phyloP scores from a whole-genome alignment of 805 yeast genomes.

The Wickerhamiella slavikovae region DNA sequence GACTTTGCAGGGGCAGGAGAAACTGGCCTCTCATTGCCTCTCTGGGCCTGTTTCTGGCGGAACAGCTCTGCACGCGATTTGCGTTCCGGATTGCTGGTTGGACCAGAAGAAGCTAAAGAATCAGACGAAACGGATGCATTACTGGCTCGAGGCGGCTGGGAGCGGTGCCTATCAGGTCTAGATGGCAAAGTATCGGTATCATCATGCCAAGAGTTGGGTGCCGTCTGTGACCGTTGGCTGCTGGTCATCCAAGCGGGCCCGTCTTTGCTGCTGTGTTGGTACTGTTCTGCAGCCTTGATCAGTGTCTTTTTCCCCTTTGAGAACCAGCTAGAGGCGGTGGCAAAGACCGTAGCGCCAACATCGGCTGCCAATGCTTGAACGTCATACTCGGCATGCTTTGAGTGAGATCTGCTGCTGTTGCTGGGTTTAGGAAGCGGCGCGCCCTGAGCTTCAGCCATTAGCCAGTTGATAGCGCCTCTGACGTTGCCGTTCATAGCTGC shows the following conservation, averaged over 20 bases:
- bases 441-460: slow-evolving; percentile 40
- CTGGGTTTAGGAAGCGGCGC: slow-evolving; percentile 15
- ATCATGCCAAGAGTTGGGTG: background rate
- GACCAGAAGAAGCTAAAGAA: too few species aligned
- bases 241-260: slow-evolving; percentile 64
- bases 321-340: slow-evolving; percentile 38
- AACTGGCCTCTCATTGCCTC: slow-evolving; percentile 1
- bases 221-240: slow-evolving; percentile 18
- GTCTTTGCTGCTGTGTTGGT: slow-evolving; percentile 16
- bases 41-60: slow-evolving; percentile 4
- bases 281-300: slow-evolving; percentile 39
- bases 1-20: background rate
- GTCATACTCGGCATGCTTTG: slow-evolving; percentile 11
- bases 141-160: background rate
- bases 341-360: slow-evolving; percentile 32
- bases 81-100: background rate
- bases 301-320: slow-evolving; percentile 40
- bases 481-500: slow-evolving; percentile 33
- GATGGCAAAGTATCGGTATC: background rate
- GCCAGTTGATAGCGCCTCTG: slow-evolving; percentile 40
- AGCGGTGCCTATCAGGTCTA: background rate
- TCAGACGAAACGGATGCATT: background rate
- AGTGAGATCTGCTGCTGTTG: slow-evolving; percentile 5
- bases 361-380: slow-evolving; percentile 27
- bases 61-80: slow-evolving; percentile 4